Base-by-base conservation (phyloP, 345 rosid genomes). In the Passiflora organensis region DNA sequence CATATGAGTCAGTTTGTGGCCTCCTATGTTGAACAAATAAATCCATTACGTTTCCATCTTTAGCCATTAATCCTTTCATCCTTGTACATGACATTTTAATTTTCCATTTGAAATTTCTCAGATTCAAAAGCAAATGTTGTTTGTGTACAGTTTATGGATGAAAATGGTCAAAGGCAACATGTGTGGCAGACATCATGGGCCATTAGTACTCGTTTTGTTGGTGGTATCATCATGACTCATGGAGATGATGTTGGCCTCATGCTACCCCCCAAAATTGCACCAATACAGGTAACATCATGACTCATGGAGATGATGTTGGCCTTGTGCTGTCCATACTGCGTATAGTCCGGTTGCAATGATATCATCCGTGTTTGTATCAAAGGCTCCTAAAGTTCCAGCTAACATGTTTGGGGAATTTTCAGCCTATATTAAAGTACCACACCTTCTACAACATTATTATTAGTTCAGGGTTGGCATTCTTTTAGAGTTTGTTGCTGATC, bases 131-230 rank as follows among this genome's bases (percentile, higher is more conserved):
- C 15, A 53, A 34, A 55, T 56, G 5, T 15, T 55, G 23, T 64
- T 19, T 34, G 58, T 63, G n/a, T 75, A 51, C 80, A 93, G 99
- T 88, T 86, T 77, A 70, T 76, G 44, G 95, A 86, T 74, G 95
- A 93, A 76, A 89, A 60, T 81, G 95, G 96, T 48, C 80, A 82
- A 59, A 82, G 96, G 77, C 89, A 86, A 66, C 85, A 84, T 64
- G 96, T 93, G 64, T 88, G 95, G 96, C 96, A 93, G 83, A 93
- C 99, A 64, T 88, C 96, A 69, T 93, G 96, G 99, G 95, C 95
- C 58, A 70, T 93, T 51, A 88, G 96, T 66, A 93, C 99, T 41
- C 83, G 95, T 62, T 93, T 93, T 80, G 83, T 88, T 21, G 99
- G 96, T 54, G 96, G 91, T 48, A 84, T 93, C 66, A 93, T 93